A percentile compares a stretch with the other conserved stretches of the same genome.
phyloP scores from a whole-genome alignment of 2,329 filamentous ascomycete genomes.

The Talaromyces sp. region DNA sequence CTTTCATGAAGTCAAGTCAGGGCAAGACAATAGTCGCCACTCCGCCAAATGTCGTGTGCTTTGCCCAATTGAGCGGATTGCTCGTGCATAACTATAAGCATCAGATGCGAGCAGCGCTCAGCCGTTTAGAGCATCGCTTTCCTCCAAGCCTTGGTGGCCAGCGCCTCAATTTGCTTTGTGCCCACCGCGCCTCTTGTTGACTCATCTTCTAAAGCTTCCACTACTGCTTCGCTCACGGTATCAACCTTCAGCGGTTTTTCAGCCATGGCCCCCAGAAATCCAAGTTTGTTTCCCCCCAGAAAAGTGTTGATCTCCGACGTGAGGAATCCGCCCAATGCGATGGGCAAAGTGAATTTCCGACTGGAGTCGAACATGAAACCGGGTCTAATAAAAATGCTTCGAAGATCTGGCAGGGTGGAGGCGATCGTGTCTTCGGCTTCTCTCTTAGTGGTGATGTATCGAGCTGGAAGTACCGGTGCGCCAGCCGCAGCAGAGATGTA shows the following conservation, averaged over 20 bases:
- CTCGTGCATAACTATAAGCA: not conserved
- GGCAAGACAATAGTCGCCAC: slow-evolving; percentile 2
- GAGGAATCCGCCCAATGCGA: slow-evolving; percentile 75
- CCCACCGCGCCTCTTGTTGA: slow-evolving; percentile 74
- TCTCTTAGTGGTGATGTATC: slow-evolving; percentile 90
- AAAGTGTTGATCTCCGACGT: slow-evolving; percentile 76
- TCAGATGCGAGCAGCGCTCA: not conserved
- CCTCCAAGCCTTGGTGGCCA: slow-evolving; percentile 84
- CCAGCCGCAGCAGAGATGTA: slow-evolving; percentile 89
- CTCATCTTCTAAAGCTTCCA: slow-evolving; percentile 81
- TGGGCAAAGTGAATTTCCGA: slow-evolving; percentile 77
- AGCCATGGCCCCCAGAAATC: slow-evolving; percentile 78
- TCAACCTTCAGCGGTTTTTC: slow-evolving; percentile 88
- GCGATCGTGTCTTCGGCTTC: slow-evolving; percentile 81
- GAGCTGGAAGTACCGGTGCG: slow-evolving; percentile 76
- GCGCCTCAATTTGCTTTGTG: slow-evolving; percentile 74
- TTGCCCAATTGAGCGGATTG: not conserved
- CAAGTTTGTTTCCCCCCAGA: slow-evolving; percentile 76
- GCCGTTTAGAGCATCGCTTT: slow-evolving; percentile 75
- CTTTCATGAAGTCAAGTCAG: slow-evolving; percentile 7
- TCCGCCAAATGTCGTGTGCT: slow-evolving; percentile 7
- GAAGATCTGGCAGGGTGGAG: slow-evolving; percentile 71
- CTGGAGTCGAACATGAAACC: slow-evolving; percentile 88
- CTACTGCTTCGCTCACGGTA: slow-evolving; percentile 81
- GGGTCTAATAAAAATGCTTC: slow-evolving; percentile 79